Base-by-base conservation (phyloP, 352 stramenopile species). In the Pythium aquatile region DNA sequence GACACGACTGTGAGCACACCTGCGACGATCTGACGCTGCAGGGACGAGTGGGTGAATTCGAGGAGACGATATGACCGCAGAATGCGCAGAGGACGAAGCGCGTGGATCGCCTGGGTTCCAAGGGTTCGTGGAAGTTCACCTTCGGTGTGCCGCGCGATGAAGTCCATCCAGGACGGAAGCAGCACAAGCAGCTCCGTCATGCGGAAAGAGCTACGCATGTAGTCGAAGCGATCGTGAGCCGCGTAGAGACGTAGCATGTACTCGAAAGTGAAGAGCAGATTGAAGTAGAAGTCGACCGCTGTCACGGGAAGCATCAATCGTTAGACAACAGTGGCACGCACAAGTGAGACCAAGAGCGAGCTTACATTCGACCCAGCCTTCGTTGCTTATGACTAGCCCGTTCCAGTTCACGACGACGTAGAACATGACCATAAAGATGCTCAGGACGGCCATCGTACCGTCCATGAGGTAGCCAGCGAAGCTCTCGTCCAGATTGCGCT, bases 401-500 rank as follows among this genome's bases (percentile, higher is more conserved):
- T 65, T 73, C 83, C 82, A 93, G 63, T 91, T 91, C 20, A 78
- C 69, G 39, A 73, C 81, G 1, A 89, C 70, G 59, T 91, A 85
- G 32, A 86, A 85, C 2, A 84, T 52, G 35, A 88, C 83, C 56
- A 89, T 75, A 33, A 87, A 88, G 5, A 84, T 65, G 60, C 82
- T 90, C 9, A 91, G 61, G 9, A 83, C 35, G 6, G 78, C 77
- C 69, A 88, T 86, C 7, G 69, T 52, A 2, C 63, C 39, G 16
- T 81, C 70, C 28, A 84, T 66, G 35, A 74, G 37, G 52, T 61
- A 86, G 14, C 76, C 81, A 5, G 70, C 74, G 11, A 79, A 76
- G 30, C 82, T 88, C 35, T 83, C 83, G 65, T 91, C 80, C 10
- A 91, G 77, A 49, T 89, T 93, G 44, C 85, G 81, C 30, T 90